Percentiles rank a stretch among this genome's conserved stretches.
phyloP scores from a whole-genome alignment of 495 filamentous ascomycete species.

The Talaromyces trachyspermus region DNA sequence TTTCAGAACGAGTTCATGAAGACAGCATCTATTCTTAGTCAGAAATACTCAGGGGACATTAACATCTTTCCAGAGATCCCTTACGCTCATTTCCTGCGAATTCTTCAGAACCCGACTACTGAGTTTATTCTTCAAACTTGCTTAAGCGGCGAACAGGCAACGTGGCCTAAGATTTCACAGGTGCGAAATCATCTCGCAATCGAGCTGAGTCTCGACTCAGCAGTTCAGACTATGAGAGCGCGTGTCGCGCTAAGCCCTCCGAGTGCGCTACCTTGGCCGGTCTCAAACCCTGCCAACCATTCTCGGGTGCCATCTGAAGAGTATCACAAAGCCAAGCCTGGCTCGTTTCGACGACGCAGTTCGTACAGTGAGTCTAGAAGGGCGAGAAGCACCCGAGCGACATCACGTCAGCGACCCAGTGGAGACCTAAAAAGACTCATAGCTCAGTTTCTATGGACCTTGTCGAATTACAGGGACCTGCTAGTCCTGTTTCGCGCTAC shows the following conservation, averaged over 20 bases:
- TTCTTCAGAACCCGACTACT: slow-evolving; percentile 77
- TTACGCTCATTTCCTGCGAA: slow-evolving; percentile 63
- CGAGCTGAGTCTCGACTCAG: slow-evolving; percentile 77
- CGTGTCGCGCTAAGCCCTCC: slow-evolving; percentile 69
- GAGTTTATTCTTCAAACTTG: slow-evolving; percentile 82
- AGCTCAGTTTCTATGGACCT: slow-evolving; percentile 28
- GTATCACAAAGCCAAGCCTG: slow-evolving; percentile 17
- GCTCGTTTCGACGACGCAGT: slow-evolving; percentile 19
- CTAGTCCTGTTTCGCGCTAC: not conserved
- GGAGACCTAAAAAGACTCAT: slow-evolving; percentile 23
- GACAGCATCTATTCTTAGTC: slow-evolving; percentile 69
- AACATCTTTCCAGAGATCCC: slow-evolving; percentile 81
- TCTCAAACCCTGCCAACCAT: slow-evolving; percentile 13
- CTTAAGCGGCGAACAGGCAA: slow-evolving; percentile 72
- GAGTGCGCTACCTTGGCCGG: slow-evolving; percentile 53
- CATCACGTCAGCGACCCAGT: slow-evolving; percentile 11
- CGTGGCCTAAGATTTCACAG: slow-evolving; percentile 80
- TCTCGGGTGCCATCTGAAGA: slow-evolving; percentile 17
- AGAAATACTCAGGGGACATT: slow-evolving; percentile 93
- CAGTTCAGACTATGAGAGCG: slow-evolving; percentile 68
- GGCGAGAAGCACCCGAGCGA: slow-evolving; percentile 12
- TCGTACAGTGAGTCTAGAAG: slow-evolving; percentile 29
- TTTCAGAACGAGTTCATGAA: slow-evolving; percentile 79
- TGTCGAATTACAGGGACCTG: not conserved
- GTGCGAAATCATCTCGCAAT: slow-evolving; percentile 79